Base-by-base conservation (phyloP, 2,329 filamentous ascomycete genomes). In the Ceratocystis eucalypticola region DNA sequence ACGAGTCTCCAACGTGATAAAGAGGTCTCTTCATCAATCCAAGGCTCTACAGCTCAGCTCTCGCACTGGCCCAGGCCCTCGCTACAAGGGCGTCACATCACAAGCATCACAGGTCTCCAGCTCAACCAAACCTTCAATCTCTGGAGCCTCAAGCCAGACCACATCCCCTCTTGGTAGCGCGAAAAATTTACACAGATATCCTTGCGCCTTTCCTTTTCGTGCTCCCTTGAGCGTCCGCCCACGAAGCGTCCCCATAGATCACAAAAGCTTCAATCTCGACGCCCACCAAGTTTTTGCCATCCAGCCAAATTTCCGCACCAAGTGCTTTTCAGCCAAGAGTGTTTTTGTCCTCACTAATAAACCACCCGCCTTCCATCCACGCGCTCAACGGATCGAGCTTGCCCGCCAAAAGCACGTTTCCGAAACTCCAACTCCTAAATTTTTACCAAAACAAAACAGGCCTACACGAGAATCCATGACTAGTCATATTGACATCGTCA, bases 401-500 rank as follows among this genome's bases (percentile, higher is more conserved):
- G 53, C 33, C 3, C 30, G 20, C n/a, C 20, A 33, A 45, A 64
- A 30, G 10, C 20, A 10, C 28, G 6, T 20, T 37, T 30, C 22
- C 28, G 55, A 59, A 28, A 2, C 30, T 7, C 28, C 55, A 20
- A 30, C 30, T 30, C 28, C 3, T 30, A 37, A 37, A 59, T 20
- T 20, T 30, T 8, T 33, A 12, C 28, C 55, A 4, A 28, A 28
- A n/a, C 3, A 15, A 33, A 7, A 15, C 25, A 59, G n/a, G 17
- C 25, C 12, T 25, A 8, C 1, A 37, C 55, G 55, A 28, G 57
- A 37, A 66, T 74, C 70, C 69, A 96, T 96, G 92, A 81, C 86
- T 71, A 87, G 82, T 73, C 84, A 80, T 71, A 80, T 92, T 66
- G 87, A 95, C 74, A 77, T 97, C 71, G 75, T 93, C 69, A 88